Conservation (phyloP, 768 basidiomycete species). For the Leucosporidium creatinivorum region DNA sequence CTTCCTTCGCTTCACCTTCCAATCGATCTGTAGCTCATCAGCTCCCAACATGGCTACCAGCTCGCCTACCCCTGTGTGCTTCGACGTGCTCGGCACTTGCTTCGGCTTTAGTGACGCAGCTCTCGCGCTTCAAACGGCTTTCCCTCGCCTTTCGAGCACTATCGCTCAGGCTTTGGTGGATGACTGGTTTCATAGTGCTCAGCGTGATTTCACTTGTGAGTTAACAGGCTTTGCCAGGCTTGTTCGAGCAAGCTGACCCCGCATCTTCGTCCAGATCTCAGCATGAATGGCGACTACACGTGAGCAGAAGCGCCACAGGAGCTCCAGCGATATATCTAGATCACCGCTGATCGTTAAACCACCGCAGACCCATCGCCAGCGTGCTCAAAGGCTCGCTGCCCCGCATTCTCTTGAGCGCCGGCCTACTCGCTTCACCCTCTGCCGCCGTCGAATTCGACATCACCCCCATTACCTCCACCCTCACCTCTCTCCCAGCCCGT, state of each 20-base stretch:
- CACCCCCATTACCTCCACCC: conserved; percentile 2
- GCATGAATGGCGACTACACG: conserved; percentile 23
- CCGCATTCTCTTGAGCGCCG: conserved; percentile 12
- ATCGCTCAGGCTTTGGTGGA: conserved; percentile 4
- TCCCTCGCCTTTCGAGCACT: background rate
- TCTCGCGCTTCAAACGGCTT: conserved; percentile 3
- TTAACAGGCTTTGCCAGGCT: too few species aligned
- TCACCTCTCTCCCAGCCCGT: background rate
- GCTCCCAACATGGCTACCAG: background rate
- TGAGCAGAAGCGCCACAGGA: background rate
- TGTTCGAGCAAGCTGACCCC: too few species aligned
- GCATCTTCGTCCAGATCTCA: background rate
- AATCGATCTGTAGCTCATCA: too few species aligned
- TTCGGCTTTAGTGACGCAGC: conserved; percentile 8
- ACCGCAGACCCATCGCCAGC: conserved; percentile 20
- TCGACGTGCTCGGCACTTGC: conserved; percentile 24
- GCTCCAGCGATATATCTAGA: too few species aligned
- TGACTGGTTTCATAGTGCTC: conserved; percentile 25
- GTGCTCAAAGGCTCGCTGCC: conserved; percentile 18
- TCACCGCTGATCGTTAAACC: background rate
- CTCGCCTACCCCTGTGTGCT: conserved; percentile 6
- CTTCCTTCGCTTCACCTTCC: too few species aligned
- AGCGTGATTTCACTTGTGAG: conserved; percentile 28
- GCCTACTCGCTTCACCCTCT: background rate
- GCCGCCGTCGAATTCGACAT: background rate